Base-by-base conservation (phyloP, 305 asterid genomes). In the Rubia occidens region DNA sequence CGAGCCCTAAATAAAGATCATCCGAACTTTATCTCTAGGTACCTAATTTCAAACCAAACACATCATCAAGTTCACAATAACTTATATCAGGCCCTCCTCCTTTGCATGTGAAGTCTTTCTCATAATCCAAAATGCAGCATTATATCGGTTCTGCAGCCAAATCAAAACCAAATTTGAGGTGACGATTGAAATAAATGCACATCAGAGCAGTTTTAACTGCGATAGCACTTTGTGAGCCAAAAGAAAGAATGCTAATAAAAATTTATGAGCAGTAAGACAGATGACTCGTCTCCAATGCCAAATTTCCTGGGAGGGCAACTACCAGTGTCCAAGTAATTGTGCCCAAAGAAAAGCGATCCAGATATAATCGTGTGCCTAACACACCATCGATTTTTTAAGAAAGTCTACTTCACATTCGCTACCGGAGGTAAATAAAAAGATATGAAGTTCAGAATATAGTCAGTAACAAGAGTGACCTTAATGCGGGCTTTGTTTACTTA, bases 101-200 rank as follows among this genome's bases (percentile, higher is more conserved):
- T 65, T 72, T 53, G n/a, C 43, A 6, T n/a, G 35, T 37, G 69
- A 72, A 75, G 74, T 85, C 91, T 93, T 93, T 24, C 91, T 74
- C 95, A 90, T 85, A 49, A 89, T 90, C 98, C 98, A 93, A 79
- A 90, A 90, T 72, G 98, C 90, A 51, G 97, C 88, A 71, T 79
- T 68, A 76, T 93, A 93, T 69, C 84, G 94, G 68, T 88, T 90
- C 97, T 93, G 88, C 78, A 74, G 32, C n/a, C 11, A 79, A 39
- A 51, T 35, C 32, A 47, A 70, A 60, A 71, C 20, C 15, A 43
- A 24, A 66, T 14, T 53, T 7, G 65, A 35, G 60, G 24, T 11
- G 45, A 2, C 26, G 20, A 44, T 58, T 32, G 43, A 45, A 71
- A 51, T 6, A 64, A 64, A 11, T 32, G 18, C 65, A 5, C 54